Evolutionary conservation across 2,329 filamentous ascomycete genomes (phyloP), one percentile per base, ranked within the genome.

Genomic region (Podosphaera xanthii): DNA sequence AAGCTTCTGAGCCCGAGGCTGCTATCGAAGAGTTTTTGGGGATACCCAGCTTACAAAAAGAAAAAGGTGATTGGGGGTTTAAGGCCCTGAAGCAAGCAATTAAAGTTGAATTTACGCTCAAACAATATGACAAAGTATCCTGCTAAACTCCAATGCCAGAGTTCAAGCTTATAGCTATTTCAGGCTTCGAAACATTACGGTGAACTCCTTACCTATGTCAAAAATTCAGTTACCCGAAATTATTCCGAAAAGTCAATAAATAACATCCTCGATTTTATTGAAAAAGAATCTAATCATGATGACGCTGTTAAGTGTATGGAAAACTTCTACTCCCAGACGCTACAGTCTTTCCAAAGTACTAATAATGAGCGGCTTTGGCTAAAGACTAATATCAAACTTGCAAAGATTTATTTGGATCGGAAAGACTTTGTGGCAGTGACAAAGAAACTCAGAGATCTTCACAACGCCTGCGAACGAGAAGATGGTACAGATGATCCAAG

Each of bases 221-320:
- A 92, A 71, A 94, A 87, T 2, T 91, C 91, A 6, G 91, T 98
- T 54, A 97, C 92, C 48, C 83, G 92, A 63, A 98, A 97, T 72
- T 97, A 97, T 72, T 96, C 92, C 1, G 92, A 98, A 72, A 97
- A 97, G 71, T 97, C 91, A 10, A 95, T 98, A 74, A 97, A 97
- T 74, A 97, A 96, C 71, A 95, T 98, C 84, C 82, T 98, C 54
- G 92, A 97, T 73, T 94, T 86, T 70, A 92, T 98, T 64, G 91
- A 97, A 71, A 97, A 96, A 73, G 86, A 81, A n/a, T 77, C 81
- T 10, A 78, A 84, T 46, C 83, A 84, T 60, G 83, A 84, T 60
- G 79, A 82, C 6, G 83, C 86, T 33, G 85, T 84, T 67, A 76
- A 80, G 63, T 91, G 84, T 71, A 94, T 97, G 82, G 91, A 96